Evolutionary conservation across 208 protist genomes (phyloP), one percentile per base, ranked within the genome.

Genomic region (Trichomonas gallinae): DNA sequence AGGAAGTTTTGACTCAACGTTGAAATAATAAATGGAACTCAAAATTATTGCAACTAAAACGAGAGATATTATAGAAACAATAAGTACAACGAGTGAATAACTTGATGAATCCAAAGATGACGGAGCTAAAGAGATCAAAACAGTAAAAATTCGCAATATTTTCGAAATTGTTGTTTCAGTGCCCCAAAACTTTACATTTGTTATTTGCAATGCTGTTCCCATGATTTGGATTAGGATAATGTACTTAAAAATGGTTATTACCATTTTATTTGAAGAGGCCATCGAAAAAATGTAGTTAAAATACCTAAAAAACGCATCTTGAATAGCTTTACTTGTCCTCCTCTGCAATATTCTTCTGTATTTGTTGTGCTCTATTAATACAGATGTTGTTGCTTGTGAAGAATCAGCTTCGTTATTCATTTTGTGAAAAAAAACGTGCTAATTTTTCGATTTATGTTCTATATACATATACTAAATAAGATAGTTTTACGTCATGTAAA

Each of bases 251-350:
- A 89, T 89, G 36, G 23, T 46, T 10, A 46, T 10, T 10, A 89
- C 21, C 10, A 89, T 0, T 15, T 46, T 44, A 38, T 45, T 48
- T 46, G 34, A 46, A 44, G 83, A n/a, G 17, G 83, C 23, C 83
- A 89, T 89, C 42, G 83, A 44, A 46, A n/a, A 89, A 89, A 89
- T 48, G 42, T 89, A 89, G 36, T 89, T 40, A 48, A 89, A 89
- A 48, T 34, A 89, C 0, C 83, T 31, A 17, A 89, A 89, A 8
- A n/a, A n/a, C 10, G 10, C 17, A 17, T 89, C 83, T n/a, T 40
- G 83, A n/a, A 89, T 44, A 17, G 31, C 83, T 48, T 89, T 89
- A 15, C 8, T 36, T 0, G 6, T 6, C n/a, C 34, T 42, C 81
- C 81, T 85, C 81, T 85, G 36, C 11, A 85, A n/a, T 36, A 85